Percentiles rank a stretch among this genome's conserved stretches.
phyloP scores from a whole-genome alignment of 768 basidiomycete genomes.

The Trametes gibbosa region DNA sequence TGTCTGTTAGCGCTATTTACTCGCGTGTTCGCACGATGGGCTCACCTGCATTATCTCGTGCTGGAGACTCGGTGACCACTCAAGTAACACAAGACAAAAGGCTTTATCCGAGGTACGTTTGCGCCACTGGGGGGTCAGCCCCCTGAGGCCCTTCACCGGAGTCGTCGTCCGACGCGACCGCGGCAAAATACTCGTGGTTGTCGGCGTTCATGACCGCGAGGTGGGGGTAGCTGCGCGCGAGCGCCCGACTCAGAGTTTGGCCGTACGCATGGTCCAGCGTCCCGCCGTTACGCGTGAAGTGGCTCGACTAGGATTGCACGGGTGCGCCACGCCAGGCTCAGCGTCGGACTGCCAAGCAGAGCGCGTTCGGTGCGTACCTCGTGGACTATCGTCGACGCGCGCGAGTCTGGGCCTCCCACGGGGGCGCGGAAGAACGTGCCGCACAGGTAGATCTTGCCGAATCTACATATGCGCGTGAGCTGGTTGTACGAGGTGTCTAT shows the following conservation, averaged over 20 bases:
- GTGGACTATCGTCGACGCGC: conserved; percentile 19
- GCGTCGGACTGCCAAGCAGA: neutral
- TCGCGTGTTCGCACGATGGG: too few species aligned
- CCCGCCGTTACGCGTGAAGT: conserved; percentile 40
- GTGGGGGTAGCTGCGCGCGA: conserved; percentile 37
- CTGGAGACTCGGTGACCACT: too few species aligned
- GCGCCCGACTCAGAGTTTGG: conserved; percentile 35
- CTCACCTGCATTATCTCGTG: too few species aligned
- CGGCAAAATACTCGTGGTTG: conserved; percentile 31
- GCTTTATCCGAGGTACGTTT: too few species aligned
- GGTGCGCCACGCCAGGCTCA: neutral
- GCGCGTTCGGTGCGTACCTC: neutral
- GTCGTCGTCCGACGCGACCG: too few species aligned
- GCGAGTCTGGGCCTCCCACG: conserved; percentile 43
- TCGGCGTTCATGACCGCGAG: conserved; percentile 40
- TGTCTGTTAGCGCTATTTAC: too few species aligned
- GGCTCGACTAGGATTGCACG: conserved; percentile 28
- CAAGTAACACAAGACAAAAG: too few species aligned
- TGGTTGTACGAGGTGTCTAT: neutral
- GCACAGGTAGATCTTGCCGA: conserved; percentile 8
- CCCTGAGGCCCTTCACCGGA: too few species aligned
- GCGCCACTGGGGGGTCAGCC: too few species aligned
- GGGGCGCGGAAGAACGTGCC: conserved; percentile 5
- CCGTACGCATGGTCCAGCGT: conserved; percentile 44
- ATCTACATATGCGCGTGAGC: neutral